Conservation (phyloP, 345 rosid genomes). For the Camelina neglecta region DNA sequence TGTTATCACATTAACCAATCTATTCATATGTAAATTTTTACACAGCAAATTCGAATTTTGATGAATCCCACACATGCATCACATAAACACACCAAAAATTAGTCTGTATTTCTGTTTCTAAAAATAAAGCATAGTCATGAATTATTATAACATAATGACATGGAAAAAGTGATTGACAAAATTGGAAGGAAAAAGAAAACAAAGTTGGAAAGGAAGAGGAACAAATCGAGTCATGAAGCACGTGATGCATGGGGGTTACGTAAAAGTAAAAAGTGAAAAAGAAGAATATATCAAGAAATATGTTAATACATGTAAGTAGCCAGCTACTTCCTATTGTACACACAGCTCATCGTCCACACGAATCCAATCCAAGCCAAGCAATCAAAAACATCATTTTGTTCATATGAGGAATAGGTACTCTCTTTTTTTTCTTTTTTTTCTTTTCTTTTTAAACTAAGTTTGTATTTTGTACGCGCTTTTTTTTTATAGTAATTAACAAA, state of each 20-base stretch:
- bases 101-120: not conserved
- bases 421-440: not conserved
- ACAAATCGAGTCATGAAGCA: constrained; percentile 37
- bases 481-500: not conserved
- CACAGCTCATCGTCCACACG: constrained; percentile 43
- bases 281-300: constrained; percentile 2
- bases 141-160: not conserved
- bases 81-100: not conserved
- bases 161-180: constrained; percentile 18
- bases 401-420: not conserved
- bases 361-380: constrained; percentile 22
- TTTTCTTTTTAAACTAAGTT: not conserved
- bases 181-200: constrained; percentile 17
- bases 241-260: constrained; percentile 42
- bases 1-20: too few relatives aligned
- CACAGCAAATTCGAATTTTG: not conserved
- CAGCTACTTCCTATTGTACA: constrained; percentile 40
- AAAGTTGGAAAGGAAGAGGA: constrained; percentile 26
- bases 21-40: not conserved
- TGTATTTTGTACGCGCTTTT: not conserved
- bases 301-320: constrained; percentile 34
- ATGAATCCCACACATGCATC: not conserved
- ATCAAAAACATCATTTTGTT: constrained; percentile 17
- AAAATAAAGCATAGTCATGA: constrained; percentile 2
- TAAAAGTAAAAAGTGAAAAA: constrained; percentile 33